Evolutionary conservation across 1,284 basidiomycete genomes (phyloP).

Genomic region (Papiliotrema flavescens): DNA sequence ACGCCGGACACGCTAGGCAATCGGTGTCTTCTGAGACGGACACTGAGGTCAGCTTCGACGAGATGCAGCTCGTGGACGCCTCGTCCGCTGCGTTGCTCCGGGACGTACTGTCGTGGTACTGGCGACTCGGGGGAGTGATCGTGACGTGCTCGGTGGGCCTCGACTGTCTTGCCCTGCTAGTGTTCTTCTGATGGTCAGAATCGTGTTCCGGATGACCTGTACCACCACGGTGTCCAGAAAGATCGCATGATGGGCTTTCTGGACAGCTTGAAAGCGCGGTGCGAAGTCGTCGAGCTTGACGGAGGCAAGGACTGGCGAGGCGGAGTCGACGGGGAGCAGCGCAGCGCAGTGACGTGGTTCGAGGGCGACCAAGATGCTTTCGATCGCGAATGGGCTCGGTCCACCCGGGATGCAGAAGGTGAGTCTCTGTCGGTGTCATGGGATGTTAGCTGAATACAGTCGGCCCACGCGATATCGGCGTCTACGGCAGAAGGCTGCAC

Average conservation of each 20-base stretch:
- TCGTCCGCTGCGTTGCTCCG: slow-evolving; percentile 63
- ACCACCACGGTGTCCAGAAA: slow-evolving; percentile 64
- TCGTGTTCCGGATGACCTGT: slow-evolving; percentile 64
- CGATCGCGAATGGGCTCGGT: slow-evolving; percentile 35
- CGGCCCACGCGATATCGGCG: slow-evolving; percentile 38
- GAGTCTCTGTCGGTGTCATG: slow-evolving; percentile 4
- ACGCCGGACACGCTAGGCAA: slow-evolving; percentile 5
- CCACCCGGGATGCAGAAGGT: slow-evolving; percentile 26
- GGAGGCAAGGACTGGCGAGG: slow-evolving; percentile 52
- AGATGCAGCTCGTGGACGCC: slow-evolving; percentile 68
- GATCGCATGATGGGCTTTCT: slow-evolving; percentile 64
- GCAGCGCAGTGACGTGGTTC: slow-evolving; percentile 27
- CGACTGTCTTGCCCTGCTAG: slow-evolving; percentile 28
- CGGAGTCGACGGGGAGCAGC: slow-evolving; percentile 36
- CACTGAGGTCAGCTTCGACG: slow-evolving; percentile 55
- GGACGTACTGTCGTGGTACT: slow-evolving; percentile 70
- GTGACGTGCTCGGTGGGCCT: slow-evolving; percentile 51
- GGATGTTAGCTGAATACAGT: slow-evolving; percentile 15
- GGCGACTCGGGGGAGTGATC: slow-evolving; percentile 69
- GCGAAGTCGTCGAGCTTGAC: slow-evolving; percentile 59
- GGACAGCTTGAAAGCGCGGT: slow-evolving; percentile 60
- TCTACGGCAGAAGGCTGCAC: slow-evolving; percentile 55
- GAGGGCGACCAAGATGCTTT: slow-evolving; percentile 30
- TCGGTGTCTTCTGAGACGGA: no score
- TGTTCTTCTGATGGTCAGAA: slow-evolving; percentile 48